A percentile compares a stretch with the other conserved stretches of the same genome.
phyloP scores from a whole-genome alignment of 1,139 yeast genomes.

The Suhomyces chickasaworum region DNA sequence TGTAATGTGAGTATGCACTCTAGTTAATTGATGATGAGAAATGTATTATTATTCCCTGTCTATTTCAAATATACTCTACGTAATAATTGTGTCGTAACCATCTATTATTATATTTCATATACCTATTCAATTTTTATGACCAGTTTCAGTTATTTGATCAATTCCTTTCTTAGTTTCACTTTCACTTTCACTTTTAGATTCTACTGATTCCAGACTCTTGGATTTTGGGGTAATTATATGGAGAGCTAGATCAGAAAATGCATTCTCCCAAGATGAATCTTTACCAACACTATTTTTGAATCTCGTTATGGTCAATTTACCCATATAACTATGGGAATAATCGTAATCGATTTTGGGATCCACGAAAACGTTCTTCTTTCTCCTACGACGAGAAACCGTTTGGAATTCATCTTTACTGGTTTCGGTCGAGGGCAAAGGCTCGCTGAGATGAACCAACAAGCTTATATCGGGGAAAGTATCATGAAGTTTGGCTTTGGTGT shows the following conservation, averaged over 20 bases:
- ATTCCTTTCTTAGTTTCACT: no score
- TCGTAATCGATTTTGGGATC: conserved; percentile 43
- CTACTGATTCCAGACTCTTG: background rate
- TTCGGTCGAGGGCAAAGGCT: conserved; percentile 7
- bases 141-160: no score
- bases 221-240: conserved; percentile 26
- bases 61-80: background rate
- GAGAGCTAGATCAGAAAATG: conserved; percentile 56
- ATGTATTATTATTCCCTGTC: conserved; percentile 8
- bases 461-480: conserved; percentile 46
- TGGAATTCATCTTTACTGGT: conserved; percentile 31
- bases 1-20: conserved; percentile 5
- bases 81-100: background rate
- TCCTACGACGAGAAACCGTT: conserved; percentile 29
- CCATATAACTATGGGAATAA: conserved; percentile 36
- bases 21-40: conserved; percentile 1
- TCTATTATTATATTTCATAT: no score
- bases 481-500: conserved; percentile 42
- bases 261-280: conserved; percentile 50
- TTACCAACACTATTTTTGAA: conserved; percentile 19
- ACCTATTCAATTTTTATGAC: no score
- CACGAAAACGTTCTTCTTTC: conserved; percentile 24
- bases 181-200: no score
- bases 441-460: conserved; percentile 35
- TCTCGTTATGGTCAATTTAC: conserved; percentile 20